Percentiles rank a stretch among this genome's conserved stretches.
Evolutionary conservation across 495 filamentous ascomycete genomes (phyloP).

Genomic region (Tuber brumale): DNA sequence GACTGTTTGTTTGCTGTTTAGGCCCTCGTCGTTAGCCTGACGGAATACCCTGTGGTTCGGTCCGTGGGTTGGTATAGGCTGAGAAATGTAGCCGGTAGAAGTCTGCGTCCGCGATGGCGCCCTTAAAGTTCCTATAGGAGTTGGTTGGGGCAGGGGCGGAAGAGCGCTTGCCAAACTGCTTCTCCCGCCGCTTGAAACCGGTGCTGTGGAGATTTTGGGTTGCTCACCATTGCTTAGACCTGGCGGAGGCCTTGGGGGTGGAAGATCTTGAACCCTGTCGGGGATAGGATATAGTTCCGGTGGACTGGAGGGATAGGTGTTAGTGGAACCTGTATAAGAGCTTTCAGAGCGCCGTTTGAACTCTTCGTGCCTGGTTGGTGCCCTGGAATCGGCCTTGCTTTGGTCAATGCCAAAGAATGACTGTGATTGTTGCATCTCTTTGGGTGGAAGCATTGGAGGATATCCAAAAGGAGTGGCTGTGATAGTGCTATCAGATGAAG

Average conservation of each 20-base stretch:
- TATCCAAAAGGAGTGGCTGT: neutral
- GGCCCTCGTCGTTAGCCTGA: neutral
- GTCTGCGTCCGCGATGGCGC: neutral
- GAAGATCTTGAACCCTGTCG: slow-evolving; percentile 17
- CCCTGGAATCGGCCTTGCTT: neutral
- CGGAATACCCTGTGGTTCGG: neutral
- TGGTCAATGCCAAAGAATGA: neutral
- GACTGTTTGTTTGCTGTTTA: neutral
- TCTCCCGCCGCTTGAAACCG: neutral
- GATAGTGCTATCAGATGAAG: slow-evolving; percentile 8
- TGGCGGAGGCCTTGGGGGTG: slow-evolving; percentile 29
- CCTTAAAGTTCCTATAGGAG: slow-evolving; percentile 12
- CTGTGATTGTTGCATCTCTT: slow-evolving; percentile 1
- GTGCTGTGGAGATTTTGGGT: neutral
- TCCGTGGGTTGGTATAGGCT: slow-evolving; percentile 7
- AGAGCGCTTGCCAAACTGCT: slow-evolving; percentile 15
- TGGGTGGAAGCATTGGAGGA: neutral
- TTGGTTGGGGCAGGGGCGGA: slow-evolving; percentile 33
- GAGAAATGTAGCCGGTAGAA: neutral
- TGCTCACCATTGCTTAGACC: slow-evolving; percentile 7
- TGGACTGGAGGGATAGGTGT: neutral
- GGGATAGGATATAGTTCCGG: neutral
- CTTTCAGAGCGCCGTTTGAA: neutral
- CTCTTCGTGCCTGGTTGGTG: neutral
- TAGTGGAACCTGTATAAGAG: neutral